Conservation (phyloP, 2,329 filamentous ascomycete species). For the Pseudogymnoascus destructans region DNA sequence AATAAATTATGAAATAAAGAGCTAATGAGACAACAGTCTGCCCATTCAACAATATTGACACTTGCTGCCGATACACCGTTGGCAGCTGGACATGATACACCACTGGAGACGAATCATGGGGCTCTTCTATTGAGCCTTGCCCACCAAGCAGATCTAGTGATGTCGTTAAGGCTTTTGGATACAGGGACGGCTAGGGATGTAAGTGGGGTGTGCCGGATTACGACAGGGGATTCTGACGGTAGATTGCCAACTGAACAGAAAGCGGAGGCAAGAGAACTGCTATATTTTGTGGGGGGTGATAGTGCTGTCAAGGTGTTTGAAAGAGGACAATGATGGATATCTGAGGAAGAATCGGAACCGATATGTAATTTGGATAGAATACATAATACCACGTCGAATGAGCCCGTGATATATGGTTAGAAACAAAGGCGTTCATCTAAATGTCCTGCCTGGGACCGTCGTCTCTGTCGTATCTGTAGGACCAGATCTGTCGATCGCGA, state of each 20-base stretch:
- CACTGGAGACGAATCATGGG: conserved; percentile 57
- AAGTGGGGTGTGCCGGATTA: conserved; percentile 73
- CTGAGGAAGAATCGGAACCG: not conserved
- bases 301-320: conserved; percentile 75
- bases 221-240: conserved; percentile 35
- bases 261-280: conserved; percentile 52
- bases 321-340: conserved; percentile 46
- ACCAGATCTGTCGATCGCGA: not conserved
- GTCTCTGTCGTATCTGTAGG: not conserved
- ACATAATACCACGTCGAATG: conserved; percentile 6
- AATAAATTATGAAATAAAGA: too few relatives aligned
- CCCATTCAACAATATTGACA: conserved; percentile 53
- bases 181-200: conserved; percentile 85
- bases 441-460: not conserved
- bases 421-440: not conserved
- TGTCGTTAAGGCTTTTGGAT: conserved; percentile 65
- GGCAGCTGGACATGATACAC: conserved; percentile 45
- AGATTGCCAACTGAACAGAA: conserved; percentile 23
- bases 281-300: conserved; percentile 73
- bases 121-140: conserved; percentile 57
- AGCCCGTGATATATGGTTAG: not conserved
- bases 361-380: conserved; percentile 8
- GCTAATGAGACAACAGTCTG: conserved; percentile 31
- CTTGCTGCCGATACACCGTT: conserved; percentile 64
- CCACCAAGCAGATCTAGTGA: conserved; percentile 59